Base-by-base conservation (phyloP, 441 rosid genomes). In the Arabidopsis hybrid region DNA sequence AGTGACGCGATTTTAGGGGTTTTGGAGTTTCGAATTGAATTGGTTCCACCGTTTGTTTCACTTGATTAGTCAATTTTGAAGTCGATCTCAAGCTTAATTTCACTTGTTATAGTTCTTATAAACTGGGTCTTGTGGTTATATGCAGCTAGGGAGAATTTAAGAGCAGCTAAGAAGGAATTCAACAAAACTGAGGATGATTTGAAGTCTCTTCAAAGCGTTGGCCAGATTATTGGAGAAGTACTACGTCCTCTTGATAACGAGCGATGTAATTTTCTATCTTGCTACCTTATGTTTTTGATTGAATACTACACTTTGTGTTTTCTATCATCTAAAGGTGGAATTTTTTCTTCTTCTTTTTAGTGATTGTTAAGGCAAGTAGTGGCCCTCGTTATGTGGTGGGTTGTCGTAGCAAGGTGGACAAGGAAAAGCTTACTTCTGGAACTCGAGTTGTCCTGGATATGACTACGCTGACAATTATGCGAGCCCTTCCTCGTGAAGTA, bases 131-230 rank as follows among this genome's bases (percentile, higher is more conserved):
- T 87, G 86, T 83, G n/a, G 29, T 4, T 5, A 14, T 38, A 21
- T 21, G 26, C 6, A 93, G 97, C 86, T 72, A 87, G 88, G 80
- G 98, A 95, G 78, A 93, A 80, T 68, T 75, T 95, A 81, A 81
- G 95, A 64, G 82, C 73, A 68, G 83, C 97, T 6, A 95, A 91
- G 75, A 95, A 93, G 72, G 98, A 95, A 79, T 95, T 91, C 82
- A 89, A 86, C 72, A 95, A 93, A 79, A 95, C 98, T 3, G 99
- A 93, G 79, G 99, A 93, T 84, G 98, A 93, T 80, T 79, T 93
- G 67, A 95, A 95, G 85, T 91, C 97, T 59, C 99, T 95, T 69
- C 97, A 95, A 74, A 93, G 99, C 78, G 98, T 93, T 75, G 99
- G 99, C 2, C 97, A 95, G 82, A 91, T 95, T 57, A 95, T 95